A percentile compares a stretch with the other conserved stretches of the same genome.
Evolutionary conservation across 306 rosid species (phyloP).

Genomic region (Cicer judaicum): DNA sequence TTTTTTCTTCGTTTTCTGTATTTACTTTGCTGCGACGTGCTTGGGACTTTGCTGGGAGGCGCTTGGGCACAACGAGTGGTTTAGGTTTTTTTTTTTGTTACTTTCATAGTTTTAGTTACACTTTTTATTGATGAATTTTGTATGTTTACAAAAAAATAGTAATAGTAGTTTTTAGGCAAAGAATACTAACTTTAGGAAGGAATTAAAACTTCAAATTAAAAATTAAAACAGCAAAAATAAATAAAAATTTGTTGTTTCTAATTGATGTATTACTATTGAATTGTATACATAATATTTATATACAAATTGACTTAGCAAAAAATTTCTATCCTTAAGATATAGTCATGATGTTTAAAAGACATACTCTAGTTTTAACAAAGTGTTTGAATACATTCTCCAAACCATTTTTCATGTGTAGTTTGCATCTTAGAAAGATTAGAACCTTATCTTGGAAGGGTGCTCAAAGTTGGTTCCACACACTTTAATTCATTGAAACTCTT

Average conservation of each 20-base stretch:
- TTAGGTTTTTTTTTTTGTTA: neutral
- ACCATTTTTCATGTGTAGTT: no score
- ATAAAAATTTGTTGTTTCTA: neutral
- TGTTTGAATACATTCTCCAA: no score
- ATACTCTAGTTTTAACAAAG: no score
- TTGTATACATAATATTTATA: neutral
- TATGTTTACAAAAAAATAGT: neutral
- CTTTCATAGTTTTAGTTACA: neutral
- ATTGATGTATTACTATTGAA: neutral
- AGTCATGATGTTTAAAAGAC: conserved; percentile 41
- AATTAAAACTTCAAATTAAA: neutral
- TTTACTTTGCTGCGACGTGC: no score
- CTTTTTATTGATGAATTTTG: neutral
- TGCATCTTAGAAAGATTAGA: no score
- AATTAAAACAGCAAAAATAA: neutral
- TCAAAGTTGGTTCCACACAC: no score
- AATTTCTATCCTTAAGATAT: neutral
- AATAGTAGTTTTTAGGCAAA: neutral
- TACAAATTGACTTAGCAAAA: neutral
- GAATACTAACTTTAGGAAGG: neutral
- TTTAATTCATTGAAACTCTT: no score
- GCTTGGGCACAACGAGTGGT: no score
- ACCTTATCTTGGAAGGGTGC: no score
- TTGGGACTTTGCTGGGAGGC: no score
- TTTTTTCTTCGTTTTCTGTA: no score